Evolutionary conservation across 257 asterid genomes (phyloP).

Genomic region (Nicotiana otophora): DNA sequence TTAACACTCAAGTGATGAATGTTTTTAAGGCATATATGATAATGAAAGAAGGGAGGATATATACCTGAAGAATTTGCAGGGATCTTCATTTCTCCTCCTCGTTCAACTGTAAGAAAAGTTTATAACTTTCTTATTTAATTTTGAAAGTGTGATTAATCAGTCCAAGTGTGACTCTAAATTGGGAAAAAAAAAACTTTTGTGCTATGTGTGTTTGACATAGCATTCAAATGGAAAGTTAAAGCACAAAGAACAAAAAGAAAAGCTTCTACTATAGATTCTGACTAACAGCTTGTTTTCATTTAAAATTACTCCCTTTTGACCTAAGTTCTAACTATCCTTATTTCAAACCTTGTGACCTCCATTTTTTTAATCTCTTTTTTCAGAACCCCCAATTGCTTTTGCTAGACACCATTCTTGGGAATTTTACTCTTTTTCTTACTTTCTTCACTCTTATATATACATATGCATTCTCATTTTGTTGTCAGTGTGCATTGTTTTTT

Average conservation of each 20-base stretch:
- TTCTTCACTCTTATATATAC: constrained; percentile 4
- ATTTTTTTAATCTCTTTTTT: constrained; percentile 25
- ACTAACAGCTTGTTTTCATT: constrained; percentile 17
- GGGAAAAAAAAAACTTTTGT: too few species aligned
- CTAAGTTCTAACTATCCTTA: constrained; percentile 9
- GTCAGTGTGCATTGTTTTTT: constrained; percentile 17
- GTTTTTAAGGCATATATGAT: too few species aligned
- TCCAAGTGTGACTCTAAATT: too few species aligned
- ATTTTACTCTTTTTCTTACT: constrained; percentile 24
- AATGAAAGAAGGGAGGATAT: too few species aligned
- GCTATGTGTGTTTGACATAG: neutral
- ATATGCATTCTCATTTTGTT: constrained; percentile 13
- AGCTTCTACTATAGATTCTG: constrained; percentile 23
- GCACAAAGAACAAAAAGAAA: constrained; percentile 47
- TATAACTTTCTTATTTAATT: too few species aligned
- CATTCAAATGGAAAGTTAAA: constrained; percentile 36
- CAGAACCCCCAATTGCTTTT: constrained; percentile 39
- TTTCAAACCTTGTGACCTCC: constrained; percentile 49
- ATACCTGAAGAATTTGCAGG: too few species aligned
- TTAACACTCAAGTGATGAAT: too few species aligned
- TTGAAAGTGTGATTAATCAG: too few species aligned
- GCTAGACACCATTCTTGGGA: constrained; percentile 49
- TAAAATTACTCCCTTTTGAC: constrained; percentile 32
- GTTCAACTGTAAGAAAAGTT: too few species aligned
- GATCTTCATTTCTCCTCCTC: too few species aligned